A percentile compares a stretch with the other conserved stretches of the same genome.
Conservation (phyloP, 1,284 basidiomycete species). For the Spongispora temasekensis region DNA sequence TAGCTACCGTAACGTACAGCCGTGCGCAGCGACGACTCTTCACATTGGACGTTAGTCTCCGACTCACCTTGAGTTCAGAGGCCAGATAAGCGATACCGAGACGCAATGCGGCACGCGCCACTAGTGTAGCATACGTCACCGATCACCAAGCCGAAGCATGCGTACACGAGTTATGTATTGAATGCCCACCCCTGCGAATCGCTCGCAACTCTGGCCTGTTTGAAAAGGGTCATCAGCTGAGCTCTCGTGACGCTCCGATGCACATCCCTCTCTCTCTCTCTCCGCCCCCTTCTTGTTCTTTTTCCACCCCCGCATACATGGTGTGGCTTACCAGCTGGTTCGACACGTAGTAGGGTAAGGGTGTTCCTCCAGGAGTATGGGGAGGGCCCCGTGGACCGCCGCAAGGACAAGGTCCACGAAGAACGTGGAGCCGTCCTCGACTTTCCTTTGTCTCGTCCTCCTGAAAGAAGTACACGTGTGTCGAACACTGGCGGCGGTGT, state of each 20-base stretch:
- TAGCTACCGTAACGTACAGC: too few relatives aligned
- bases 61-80: too few relatives aligned
- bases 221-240: neutral
- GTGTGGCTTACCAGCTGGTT: neutral
- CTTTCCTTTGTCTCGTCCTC: constrained; percentile 4
- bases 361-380: too few relatives aligned
- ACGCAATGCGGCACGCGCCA: too few relatives aligned
- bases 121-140: too few relatives aligned
- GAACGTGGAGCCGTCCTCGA: constrained; percentile 7
- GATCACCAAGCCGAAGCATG: neutral
- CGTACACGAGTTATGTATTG: neutral
- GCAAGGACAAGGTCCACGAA: neutral
- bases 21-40: too few relatives aligned
- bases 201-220: constrained; percentile 13
- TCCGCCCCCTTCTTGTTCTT: neutral
- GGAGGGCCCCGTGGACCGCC: too few relatives aligned
- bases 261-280: neutral
- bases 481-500: constrained; percentile 11
- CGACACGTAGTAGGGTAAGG: too few relatives aligned
- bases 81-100: too few relatives aligned
- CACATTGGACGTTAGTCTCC: too few relatives aligned
- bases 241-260: neutral
- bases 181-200: constrained; percentile 11
- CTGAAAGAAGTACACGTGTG: constrained; percentile 9
- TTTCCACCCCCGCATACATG: neutral